These are phyloP conservation scores for Cladochytrium replicatum DNA, from an alignment of 192 early-diverging fungal species.

Conservation along the genomic window DNA sequence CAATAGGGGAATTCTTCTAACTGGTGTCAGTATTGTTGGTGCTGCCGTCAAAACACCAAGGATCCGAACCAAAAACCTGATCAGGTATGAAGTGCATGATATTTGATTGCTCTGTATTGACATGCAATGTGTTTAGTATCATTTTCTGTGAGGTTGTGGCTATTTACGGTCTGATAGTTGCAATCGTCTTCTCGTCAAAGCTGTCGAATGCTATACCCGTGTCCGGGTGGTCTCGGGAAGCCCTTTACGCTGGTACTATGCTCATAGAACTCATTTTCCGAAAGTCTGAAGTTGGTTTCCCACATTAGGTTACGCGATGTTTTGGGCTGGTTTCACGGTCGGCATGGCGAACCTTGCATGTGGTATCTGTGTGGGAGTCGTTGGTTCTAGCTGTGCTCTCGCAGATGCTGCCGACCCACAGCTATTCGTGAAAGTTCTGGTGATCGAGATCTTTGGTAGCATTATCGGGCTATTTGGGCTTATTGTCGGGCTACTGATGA, in stretches of 20 bases:
- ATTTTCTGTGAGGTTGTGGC: constrained; percentile 99
- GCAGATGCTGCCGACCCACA: constrained; percentile 90
- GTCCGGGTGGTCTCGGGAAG: constrained; percentile 23
- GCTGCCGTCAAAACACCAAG: constrained; percentile 82
- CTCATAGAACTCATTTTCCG: background rate
- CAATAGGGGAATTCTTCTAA: constrained; percentile 89
- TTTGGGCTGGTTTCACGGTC: constrained; percentile 94
- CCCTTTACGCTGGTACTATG: constrained; percentile 70
- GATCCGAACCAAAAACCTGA: constrained; percentile 93
- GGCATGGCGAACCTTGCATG: constrained; percentile 89
- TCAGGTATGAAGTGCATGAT: constrained; percentile 44
- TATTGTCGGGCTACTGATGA: constrained; percentile 81
- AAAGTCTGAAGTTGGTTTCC: background rate
- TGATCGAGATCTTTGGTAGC: constrained; percentile 95
- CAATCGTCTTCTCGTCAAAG: constrained; percentile 90
- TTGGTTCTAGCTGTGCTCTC: constrained; percentile 86
- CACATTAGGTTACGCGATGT: constrained; percentile 88
- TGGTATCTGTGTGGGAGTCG: constrained; percentile 86
- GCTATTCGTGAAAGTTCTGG: constrained; percentile 94
- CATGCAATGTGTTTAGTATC: constrained; percentile 48
- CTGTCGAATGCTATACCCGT: constrained; percentile 39
- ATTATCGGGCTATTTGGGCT: constrained; percentile 95
- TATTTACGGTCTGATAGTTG: constrained; percentile 98
- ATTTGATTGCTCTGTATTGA: background rate
- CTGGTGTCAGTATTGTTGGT: constrained; percentile 81